Evolutionary conservation across 1,284 basidiomycete genomes (phyloP).

Genomic region (Cryptococcus neoformans): DNA sequence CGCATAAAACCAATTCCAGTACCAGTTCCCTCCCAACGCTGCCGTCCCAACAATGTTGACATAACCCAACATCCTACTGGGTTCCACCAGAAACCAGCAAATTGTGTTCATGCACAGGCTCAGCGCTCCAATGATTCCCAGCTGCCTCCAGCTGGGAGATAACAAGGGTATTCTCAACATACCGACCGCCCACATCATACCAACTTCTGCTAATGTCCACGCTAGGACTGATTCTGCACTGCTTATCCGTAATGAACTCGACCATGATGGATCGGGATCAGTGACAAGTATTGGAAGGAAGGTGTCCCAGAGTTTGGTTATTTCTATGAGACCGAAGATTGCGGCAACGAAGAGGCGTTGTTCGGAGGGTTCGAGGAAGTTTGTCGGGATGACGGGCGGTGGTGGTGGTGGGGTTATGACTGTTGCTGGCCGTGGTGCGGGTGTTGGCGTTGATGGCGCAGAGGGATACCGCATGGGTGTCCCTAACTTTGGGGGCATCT

Average conservation of each 20-base stretch:
- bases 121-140: conserved; percentile 15
- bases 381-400: conserved; percentile 40
- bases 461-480: conserved; percentile 1
- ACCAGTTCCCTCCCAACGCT: conserved; percentile 28
- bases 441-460: neutral
- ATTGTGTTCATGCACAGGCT: conserved; percentile 24
- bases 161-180: conserved; percentile 39
- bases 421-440: too few relatives aligned
- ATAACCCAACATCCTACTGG: conserved; percentile 25
- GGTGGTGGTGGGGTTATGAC: conserved; percentile 1
- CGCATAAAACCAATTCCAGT: conserved; percentile 18
- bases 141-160: conserved; percentile 23
- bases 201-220: conserved; percentile 33
- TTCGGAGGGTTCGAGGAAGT: conserved; percentile 38
- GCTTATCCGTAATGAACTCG: conserved; percentile 23
- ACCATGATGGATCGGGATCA: conserved; percentile 34
- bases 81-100: conserved; percentile 42
- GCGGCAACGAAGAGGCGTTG: conserved; percentile 38
- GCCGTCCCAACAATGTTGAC: conserved; percentile 34
- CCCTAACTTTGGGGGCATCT: conserved; percentile 10
- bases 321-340: conserved; percentile 40
- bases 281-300: conserved; percentile 31
- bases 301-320: conserved; percentile 46
- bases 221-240: conserved; percentile 24
- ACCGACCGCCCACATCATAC: conserved; percentile 19